These are phyloP conservation scores for Ophiostoma tasmaniense DNA, from an alignment of 2,329 filamentous ascomycete genomes.

Conservation along the genomic window DNA sequence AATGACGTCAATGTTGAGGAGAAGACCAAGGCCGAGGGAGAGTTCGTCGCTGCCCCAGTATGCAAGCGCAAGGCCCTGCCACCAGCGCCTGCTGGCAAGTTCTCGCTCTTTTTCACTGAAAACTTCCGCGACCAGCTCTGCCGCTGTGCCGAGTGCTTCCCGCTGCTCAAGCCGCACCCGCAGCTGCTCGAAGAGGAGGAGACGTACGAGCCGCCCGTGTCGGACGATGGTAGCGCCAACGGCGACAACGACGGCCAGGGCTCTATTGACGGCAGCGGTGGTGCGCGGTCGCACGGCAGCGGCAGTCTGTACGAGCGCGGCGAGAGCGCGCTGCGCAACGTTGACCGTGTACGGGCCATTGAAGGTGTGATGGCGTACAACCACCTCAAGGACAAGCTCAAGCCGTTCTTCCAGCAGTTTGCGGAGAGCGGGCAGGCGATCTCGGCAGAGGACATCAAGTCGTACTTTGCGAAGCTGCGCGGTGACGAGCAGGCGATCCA, in stretches of 20 bases:
- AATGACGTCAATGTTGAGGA: slow-evolving; percentile 15
- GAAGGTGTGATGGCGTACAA: slow-evolving; percentile 99
- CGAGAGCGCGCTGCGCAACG: slow-evolving; percentile 81
- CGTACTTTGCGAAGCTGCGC: slow-evolving; percentile 87
- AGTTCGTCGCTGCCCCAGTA: background rate
- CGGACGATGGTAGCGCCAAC: slow-evolving; percentile 50
- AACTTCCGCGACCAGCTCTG: slow-evolving; percentile 77
- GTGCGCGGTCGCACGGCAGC: slow-evolving; percentile 53
- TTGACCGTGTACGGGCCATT: slow-evolving; percentile 88
- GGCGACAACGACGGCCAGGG: slow-evolving; percentile 44
- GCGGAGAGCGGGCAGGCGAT: slow-evolving; percentile 84
- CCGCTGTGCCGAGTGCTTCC: slow-evolving; percentile 73
- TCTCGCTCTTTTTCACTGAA: slow-evolving; percentile 76
- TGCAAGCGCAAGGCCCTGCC: slow-evolving; percentile 59
- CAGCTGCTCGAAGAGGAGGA: slow-evolving; percentile 93
- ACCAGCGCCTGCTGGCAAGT: slow-evolving; percentile 43
- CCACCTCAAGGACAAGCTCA: slow-evolving; percentile 90
- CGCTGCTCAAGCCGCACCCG: slow-evolving; percentile 57
- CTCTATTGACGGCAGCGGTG: slow-evolving; percentile 39
- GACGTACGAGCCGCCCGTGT: slow-evolving; percentile 84
- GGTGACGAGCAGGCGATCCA: slow-evolving; percentile 72
- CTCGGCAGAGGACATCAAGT: slow-evolving; percentile 90
- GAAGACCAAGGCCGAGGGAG: background rate
- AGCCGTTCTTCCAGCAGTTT: slow-evolving; percentile 86
- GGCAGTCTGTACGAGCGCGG: slow-evolving; percentile 83